These are phyloP conservation scores for Zelopaecilomyces penicillatus DNA, from an alignment of 2,329 filamentous ascomycete species.

Conservation along the genomic window DNA sequence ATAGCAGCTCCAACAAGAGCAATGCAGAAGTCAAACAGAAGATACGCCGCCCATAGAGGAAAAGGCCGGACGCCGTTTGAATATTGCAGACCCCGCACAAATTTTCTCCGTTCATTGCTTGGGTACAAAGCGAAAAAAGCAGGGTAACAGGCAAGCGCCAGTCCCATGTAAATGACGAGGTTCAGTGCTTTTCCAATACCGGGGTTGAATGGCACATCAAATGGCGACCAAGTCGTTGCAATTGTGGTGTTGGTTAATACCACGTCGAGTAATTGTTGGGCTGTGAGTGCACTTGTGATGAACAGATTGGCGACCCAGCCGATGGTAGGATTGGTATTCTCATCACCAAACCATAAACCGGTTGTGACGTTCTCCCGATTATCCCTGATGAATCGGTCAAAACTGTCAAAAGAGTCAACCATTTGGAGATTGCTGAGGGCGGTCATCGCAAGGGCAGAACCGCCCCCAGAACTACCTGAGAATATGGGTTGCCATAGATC, in stretches of 20 bases:
- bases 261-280: constrained; percentile 59
- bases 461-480: constrained; percentile 17
- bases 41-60: constrained; percentile 79
- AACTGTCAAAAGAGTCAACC: constrained; percentile 58
- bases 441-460: constrained; percentile 11
- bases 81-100: constrained; percentile 79
- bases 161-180: constrained; percentile 70
- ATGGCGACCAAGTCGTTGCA: constrained; percentile 61
- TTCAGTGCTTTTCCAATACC: constrained; percentile 66
- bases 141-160: constrained; percentile 70
- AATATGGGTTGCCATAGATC: constrained; percentile 31
- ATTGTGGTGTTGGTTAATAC: constrained; percentile 61
- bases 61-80: constrained; percentile 80
- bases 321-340: constrained; percentile 51
- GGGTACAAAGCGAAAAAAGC: constrained; percentile 86
- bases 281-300: constrained; percentile 49
- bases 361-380: constrained; percentile 63
- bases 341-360: constrained; percentile 66
- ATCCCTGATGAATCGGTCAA: constrained; percentile 54
- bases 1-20: constrained; percentile 58
- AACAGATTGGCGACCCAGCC: constrained; percentile 61
- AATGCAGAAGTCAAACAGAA: constrained; percentile 70
- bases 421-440: constrained; percentile 32
- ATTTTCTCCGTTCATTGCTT: constrained; percentile 69
- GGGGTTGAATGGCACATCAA: constrained; percentile 65